phyloP scores from a whole-genome alignment of 2,329 filamentous ascomycete species.

The Sarocladium kiliense region DNA sequence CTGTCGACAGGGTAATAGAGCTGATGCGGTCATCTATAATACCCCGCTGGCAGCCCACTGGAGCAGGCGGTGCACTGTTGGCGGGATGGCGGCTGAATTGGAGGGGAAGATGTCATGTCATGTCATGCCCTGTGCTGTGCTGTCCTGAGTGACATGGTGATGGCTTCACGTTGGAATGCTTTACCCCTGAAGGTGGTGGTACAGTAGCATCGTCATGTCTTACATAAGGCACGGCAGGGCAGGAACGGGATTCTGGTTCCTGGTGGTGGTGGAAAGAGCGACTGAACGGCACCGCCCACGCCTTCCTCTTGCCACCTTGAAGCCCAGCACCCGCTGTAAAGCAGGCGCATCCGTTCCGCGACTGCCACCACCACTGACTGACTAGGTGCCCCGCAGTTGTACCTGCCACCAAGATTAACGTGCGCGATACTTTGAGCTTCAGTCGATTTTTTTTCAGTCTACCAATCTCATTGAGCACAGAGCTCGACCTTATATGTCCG shows the following conservation, averaged over 20 bases:
- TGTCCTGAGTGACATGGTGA: background rate
- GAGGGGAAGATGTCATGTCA: background rate
- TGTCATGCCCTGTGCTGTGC: too few relatives aligned
- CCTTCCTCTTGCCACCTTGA: background rate
- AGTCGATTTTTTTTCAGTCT: conserved; percentile 3
- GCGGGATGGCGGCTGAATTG: conserved; percentile 1
- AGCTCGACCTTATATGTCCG: background rate
- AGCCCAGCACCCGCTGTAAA: background rate
- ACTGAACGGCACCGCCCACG: background rate
- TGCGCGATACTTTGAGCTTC: background rate
- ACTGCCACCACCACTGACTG: background rate
- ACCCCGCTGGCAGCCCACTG: conserved; percentile 6
- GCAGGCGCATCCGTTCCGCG: background rate
- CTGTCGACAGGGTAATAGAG: conserved; percentile 9
- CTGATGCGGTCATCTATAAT: conserved; percentile 9
- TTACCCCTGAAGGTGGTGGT: conserved; percentile 1
- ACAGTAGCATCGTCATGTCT: background rate
- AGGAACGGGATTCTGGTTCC: too few relatives aligned
- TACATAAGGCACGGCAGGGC: conserved; percentile 2
- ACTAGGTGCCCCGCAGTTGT: conserved; percentile 1
- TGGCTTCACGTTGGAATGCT: background rate
- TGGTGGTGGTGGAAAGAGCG: background rate
- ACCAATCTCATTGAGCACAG: background rate
- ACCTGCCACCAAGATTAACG: background rate
- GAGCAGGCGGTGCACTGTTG: background rate